Conservation (phyloP, 1,284 basidiomycete genomes). For the Moesziomyces sp. region DNA sequence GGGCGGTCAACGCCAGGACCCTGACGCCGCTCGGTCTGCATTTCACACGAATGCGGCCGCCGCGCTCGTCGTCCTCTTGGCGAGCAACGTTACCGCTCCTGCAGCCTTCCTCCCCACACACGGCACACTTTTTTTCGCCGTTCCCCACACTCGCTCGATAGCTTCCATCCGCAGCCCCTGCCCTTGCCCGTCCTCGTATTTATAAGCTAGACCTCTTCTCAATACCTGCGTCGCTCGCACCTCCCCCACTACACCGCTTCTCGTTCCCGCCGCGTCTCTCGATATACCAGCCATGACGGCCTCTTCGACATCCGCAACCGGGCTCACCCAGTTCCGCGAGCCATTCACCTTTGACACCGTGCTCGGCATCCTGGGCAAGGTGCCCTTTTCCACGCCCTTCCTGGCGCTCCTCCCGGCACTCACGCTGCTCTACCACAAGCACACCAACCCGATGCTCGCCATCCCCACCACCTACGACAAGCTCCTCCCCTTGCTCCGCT, state of each 20-base stretch:
- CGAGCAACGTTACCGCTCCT: constrained; percentile 22
- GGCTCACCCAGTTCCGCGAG: constrained; percentile 29
- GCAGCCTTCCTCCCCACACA: neutral
- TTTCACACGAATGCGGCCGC: constrained; percentile 22
- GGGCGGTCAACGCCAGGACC: neutral
- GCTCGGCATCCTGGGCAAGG: constrained; percentile 43
- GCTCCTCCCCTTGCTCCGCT: constrained; percentile 17
- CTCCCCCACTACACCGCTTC: neutral
- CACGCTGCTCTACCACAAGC: constrained; percentile 48
- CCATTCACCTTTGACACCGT: constrained; percentile 58
- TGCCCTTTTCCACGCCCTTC: constrained; percentile 58
- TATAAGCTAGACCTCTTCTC: neutral
- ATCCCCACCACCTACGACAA: constrained; percentile 12
- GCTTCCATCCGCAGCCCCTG: neutral
- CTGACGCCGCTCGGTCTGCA: constrained; percentile 3
- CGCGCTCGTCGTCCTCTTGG: constrained; percentile 3
- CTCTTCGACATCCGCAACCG: constrained; percentile 7
- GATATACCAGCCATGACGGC: constrained; percentile 12
- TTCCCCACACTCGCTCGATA: neutral
- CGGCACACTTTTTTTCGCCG: neutral
- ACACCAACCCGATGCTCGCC: constrained; percentile 9
- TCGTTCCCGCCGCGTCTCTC: neutral
- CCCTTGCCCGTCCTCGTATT: neutral
- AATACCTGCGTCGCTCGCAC: neutral
- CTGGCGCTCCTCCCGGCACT: constrained; percentile 55